These are phyloP conservation scores for Yamadazyma aaseri DNA, from an alignment of 1,139 yeast species.

Conservation along the genomic window DNA sequence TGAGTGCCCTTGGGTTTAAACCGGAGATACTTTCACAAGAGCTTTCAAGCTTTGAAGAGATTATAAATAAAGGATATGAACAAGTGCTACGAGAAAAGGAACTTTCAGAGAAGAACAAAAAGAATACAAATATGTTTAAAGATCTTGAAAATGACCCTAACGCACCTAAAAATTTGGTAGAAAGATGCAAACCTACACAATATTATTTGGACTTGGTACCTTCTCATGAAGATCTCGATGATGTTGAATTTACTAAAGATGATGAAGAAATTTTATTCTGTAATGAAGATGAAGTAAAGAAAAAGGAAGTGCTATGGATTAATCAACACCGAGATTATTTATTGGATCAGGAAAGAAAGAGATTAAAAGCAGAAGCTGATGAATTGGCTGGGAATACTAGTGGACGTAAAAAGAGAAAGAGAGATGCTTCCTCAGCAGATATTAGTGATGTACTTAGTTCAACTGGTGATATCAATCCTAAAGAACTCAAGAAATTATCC, in stretches of 20 bases:
- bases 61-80: conserved; percentile 6
- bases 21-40: conserved; percentile 5
- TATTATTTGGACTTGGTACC: conserved; percentile 52
- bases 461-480: conserved; percentile 37
- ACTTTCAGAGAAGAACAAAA: conserved; percentile 2
- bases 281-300: conserved; percentile 56
- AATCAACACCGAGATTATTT: conserved; percentile 84
- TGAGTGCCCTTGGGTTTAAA: conserved; percentile 5
- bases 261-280: conserved; percentile 65
- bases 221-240: conserved; percentile 57
- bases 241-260: conserved; percentile 71
- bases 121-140: conserved; percentile 20
- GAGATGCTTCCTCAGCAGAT: conserved; percentile 11
- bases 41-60: conserved; percentile 3
- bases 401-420: conserved; percentile 41
- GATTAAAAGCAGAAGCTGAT: conserved; percentile 85
- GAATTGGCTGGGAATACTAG: conserved; percentile 72
- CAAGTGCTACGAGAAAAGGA: conserved; percentile 1
- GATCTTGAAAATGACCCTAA: conserved; percentile 20
- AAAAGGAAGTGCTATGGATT: conserved; percentile 84
- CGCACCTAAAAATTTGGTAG: conserved; percentile 54
- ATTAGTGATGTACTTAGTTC: conserved; percentile 18
- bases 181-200: conserved; percentile 53
- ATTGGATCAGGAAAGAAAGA: conserved; percentile 79
- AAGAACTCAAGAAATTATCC: conserved; percentile 68